Evolutionary conservation across 257 asterid genomes (phyloP).

Genomic region (Petunia axillaris): DNA sequence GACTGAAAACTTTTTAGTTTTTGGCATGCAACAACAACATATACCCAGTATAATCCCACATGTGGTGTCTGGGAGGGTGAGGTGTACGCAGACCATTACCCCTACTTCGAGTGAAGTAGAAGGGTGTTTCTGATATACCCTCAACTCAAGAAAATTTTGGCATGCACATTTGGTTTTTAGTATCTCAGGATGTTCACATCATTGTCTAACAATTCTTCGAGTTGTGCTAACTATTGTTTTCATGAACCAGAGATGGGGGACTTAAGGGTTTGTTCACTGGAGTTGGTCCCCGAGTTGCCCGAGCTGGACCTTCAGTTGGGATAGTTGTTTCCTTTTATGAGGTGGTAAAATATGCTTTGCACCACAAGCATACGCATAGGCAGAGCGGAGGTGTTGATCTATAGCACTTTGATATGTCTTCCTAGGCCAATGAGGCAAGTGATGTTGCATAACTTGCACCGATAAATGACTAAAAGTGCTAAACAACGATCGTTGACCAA

Average conservation of each 20-base stretch:
- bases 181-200: neutral
- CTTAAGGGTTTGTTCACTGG: constrained; percentile 69
- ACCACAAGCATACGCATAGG: constrained; percentile 34
- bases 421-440: neutral
- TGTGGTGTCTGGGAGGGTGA: too few species aligned
- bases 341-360: constrained; percentile 61
- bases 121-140: too few species aligned
- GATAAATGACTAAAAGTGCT: neutral
- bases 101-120: too few species aligned
- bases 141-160: too few species aligned
- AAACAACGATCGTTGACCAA: neutral
- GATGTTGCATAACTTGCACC: neutral
- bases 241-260: constrained; percentile 67
- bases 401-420: neutral
- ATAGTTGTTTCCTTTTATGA: constrained; percentile 84
- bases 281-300: constrained; percentile 69
- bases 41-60: too few species aligned
- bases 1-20: too few species aligned
- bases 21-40: too few species aligned
- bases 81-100: too few species aligned
- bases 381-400: neutral
- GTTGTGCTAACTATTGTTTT: neutral
- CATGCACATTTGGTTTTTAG: neutral
- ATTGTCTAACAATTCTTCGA: neutral
- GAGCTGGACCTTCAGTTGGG: constrained; percentile 94